Base-by-base conservation (phyloP, 2,329 filamentous ascomycete genomes). In the Fusarium abutilonis region DNA sequence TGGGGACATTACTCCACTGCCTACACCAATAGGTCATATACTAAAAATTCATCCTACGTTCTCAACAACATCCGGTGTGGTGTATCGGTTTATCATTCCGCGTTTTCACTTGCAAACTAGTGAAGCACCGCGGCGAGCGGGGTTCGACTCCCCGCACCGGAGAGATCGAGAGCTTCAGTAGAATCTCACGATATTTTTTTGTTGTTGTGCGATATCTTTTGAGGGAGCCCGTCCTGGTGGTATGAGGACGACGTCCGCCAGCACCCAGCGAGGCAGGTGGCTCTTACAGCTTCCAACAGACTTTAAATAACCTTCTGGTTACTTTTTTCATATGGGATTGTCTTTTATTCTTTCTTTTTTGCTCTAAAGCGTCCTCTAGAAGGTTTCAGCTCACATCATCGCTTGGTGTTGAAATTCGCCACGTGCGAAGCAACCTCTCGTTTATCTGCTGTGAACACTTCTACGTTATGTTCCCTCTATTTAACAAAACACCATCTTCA, bases 61-160 rank as follows among this genome's bases (percentile, higher is more conserved):
- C 10, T 15, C 23, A 47, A 17, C 21, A 39, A 29, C 9, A 56
- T 52, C 52, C 52, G 52, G 48, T 56, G 35, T 56, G 41, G 52
- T 56, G 52, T 56, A 56, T 42, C 48, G 52, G 52, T 29, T 29
- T 63, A 66, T 49, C 63, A 66, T 66, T 50, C 63, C 63, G 63
- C 63, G 62, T 66, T 66, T 66, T 66, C 63, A 66, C 31, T 42
- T 36, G 15, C 4, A 36, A 4, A 19, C 19, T 3, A 19, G 19
- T 19, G 6, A 42, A 57, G 17, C 14, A 4, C 63, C 62, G 63
- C 63, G 62, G 63, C 58, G 63, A 59, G 58, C 50, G 46, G 63
- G 63, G 63, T 66, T 66, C 63, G 59, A 66, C 40, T 66, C 63
- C 63, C 63, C 43, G 50, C 55, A 63, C 42, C 63, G 63, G 63